Percentiles rank a stretch among this genome's conserved stretches.
Conservation (phyloP, 805 yeast species). For the Tetrapisispora taiwanensis region DNA sequence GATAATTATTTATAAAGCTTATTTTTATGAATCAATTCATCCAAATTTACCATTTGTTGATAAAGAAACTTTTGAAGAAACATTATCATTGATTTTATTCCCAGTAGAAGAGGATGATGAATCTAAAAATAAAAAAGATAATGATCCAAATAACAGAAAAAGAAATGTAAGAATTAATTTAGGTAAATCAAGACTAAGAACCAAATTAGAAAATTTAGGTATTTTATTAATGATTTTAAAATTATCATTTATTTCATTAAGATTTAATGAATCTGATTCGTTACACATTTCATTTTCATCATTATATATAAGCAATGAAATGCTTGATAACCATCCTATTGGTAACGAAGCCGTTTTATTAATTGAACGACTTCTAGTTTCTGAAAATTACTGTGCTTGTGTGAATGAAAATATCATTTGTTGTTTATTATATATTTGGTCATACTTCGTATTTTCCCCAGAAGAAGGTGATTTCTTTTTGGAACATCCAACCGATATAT, state of each 20-base stretch:
- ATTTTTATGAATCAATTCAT: constrained; percentile 22
- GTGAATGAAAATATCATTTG: constrained; percentile 26
- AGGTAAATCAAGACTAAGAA: constrained; percentile 21
- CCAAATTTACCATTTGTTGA: constrained; percentile 24
- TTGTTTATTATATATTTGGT: constrained; percentile 26
- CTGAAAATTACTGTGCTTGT: constrained; percentile 24
- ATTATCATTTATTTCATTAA: constrained; percentile 22
- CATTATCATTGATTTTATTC: constrained; percentile 15
- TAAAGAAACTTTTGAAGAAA: constrained; percentile 22
- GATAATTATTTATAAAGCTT: constrained; percentile 17
- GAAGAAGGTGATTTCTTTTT: constrained; percentile 28
- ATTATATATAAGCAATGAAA: constrained; percentile 9
- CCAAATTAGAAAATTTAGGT: constrained; percentile 22
- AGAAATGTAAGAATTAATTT: constrained; percentile 15
- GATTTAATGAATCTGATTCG: constrained; percentile 10
- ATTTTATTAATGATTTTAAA: constrained; percentile 21
- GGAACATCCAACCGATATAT: constrained; percentile 28
- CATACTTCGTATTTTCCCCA: constrained; percentile 26
- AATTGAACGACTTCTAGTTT: constrained; percentile 21
- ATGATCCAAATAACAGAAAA: not conserved
- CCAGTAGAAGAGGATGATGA: not conserved
- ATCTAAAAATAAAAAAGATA: not conserved
- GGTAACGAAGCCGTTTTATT: constrained; percentile 19
- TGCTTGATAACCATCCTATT: constrained; percentile 18
- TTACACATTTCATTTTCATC: constrained; percentile 4